Conservation (phyloP, 768 basidiomycete species). For the Pseudohyphozyma bogoriensis region DNA sequence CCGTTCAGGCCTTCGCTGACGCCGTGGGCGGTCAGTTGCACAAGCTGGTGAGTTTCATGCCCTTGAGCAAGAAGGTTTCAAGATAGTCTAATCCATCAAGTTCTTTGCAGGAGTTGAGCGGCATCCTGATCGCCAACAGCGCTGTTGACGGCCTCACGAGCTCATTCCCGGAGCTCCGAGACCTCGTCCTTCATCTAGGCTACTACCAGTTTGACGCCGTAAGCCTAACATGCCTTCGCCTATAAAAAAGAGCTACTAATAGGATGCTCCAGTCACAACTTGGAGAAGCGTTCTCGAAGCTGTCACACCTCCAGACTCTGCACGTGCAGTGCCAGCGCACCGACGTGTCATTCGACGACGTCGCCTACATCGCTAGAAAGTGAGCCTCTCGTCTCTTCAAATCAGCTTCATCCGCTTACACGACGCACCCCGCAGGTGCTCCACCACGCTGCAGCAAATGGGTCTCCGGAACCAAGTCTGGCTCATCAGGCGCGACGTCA, state of each 20-base stretch:
- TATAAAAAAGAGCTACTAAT: too few relatives aligned
- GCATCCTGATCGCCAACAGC: conserved; percentile 7
- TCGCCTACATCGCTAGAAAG: neutral
- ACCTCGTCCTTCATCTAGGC: conserved; percentile 21
- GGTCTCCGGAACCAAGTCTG: conserved; percentile 25
- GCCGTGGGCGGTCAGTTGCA: conserved; percentile 3
- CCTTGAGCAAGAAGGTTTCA: too few relatives aligned
- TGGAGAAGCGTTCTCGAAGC: neutral
- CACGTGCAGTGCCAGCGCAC: conserved; percentile 20
- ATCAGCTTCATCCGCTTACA: neutral
- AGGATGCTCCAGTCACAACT: conserved; percentile 6
- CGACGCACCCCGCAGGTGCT: conserved; percentile 5
- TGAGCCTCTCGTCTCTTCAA: neutral
- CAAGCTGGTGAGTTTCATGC: conserved; percentile 20
- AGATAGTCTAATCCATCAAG: too few relatives aligned
- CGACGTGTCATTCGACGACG: neutral
- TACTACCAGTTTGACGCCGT: too few relatives aligned
- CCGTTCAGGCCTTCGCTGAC: neutral
- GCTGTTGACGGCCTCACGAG: conserved; percentile 1
- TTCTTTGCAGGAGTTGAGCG: conserved; percentile 5
- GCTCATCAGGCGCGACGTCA: conserved; percentile 12
- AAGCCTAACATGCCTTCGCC: too few relatives aligned
- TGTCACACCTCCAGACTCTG: conserved; percentile 4
- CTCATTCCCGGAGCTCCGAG: neutral
- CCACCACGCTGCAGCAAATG: conserved; percentile 11